Evolutionary conservation across 2,329 filamentous ascomycete species (phyloP).

Genomic region (Clarireedia hainanense): DNA sequence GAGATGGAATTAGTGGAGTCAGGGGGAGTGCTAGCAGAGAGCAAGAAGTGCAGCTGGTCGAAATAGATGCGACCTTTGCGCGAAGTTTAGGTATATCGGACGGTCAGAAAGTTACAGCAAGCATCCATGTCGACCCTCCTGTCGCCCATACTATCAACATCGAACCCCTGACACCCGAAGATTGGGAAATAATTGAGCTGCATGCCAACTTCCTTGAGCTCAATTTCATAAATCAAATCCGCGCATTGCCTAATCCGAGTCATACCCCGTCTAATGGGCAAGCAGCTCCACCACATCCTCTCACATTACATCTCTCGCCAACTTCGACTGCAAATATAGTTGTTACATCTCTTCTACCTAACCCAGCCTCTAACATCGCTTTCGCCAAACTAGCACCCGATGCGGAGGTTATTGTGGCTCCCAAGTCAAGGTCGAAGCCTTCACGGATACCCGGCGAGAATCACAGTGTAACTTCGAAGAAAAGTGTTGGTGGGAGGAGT

Average conservation of each 20-base stretch:
- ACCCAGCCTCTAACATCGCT: conserved; percentile 55
- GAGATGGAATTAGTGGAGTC: conserved; percentile 60
- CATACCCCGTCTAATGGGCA: conserved; percentile 46
- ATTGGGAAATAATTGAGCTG: conserved; percentile 98
- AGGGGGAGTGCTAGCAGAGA: conserved; percentile 54
- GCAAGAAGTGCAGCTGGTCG: conserved; percentile 69
- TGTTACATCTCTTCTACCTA: conserved; percentile 74
- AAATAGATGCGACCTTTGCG: conserved; percentile 82
- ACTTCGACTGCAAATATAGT: conserved; percentile 92
- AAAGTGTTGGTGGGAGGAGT: conserved; percentile 66
- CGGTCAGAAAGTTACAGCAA: conserved; percentile 66
- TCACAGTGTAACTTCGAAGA: conserved; percentile 73
- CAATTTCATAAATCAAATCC: conserved; percentile 87
- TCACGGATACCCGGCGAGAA: conserved; percentile 62
- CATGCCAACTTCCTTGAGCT: conserved; percentile 93
- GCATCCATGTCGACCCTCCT: conserved; percentile 81
- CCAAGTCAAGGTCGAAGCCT: conserved; percentile 72
- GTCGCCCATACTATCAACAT: conserved; percentile 93
- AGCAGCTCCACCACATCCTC: conserved; percentile 57
- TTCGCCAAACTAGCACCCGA: conserved; percentile 93
- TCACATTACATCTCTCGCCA: conserved; percentile 88
- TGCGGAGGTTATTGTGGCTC: conserved; percentile 94
- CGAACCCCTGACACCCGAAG: conserved; percentile 86
- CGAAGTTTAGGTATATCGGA: conserved; percentile 68
- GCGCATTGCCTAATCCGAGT: conserved; percentile 81